These are phyloP conservation scores for Rhodotorula sp. DNA, from an alignment of 1,284 basidiomycete genomes.

Conservation along the genomic window DNA sequence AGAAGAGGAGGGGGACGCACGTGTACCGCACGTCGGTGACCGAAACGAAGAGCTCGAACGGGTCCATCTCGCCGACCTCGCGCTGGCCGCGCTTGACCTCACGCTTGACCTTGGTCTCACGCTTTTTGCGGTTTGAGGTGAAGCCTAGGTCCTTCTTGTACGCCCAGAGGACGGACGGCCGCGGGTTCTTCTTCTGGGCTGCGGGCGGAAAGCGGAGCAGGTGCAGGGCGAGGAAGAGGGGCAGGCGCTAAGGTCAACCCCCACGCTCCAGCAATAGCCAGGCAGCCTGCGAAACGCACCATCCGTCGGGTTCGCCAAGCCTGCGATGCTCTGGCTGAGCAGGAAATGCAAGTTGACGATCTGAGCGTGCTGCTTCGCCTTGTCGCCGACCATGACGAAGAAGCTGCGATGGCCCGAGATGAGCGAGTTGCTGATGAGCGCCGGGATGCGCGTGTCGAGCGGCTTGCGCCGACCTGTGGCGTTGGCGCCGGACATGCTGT, in stretches of 20 bases:
- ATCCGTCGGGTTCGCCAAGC: constrained; percentile 41
- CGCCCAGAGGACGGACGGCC: constrained; percentile 92
- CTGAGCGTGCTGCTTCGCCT: constrained; percentile 80
- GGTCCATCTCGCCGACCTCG: constrained; percentile 92
- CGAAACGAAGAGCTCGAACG: constrained; percentile 96
- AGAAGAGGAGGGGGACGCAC: constrained; percentile 55
- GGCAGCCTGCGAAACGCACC: constrained; percentile 14
- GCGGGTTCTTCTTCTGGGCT: constrained; percentile 58
- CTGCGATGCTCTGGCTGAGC: constrained; percentile 72
- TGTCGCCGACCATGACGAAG: constrained; percentile 96
- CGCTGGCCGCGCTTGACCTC: constrained; percentile 91
- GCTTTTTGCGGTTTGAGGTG: constrained; percentile 93
- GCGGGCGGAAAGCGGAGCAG: background rate
- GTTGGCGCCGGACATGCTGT: constrained; percentile 29
- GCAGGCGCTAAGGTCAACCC: background rate
- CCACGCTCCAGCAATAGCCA: background rate
- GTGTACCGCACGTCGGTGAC: constrained; percentile 99
- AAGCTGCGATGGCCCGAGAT: constrained; percentile 88
- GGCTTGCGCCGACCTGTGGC: constrained; percentile 32
- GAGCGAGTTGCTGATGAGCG: constrained; percentile 14
- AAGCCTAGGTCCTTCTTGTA: constrained; percentile 97
- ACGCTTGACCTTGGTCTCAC: constrained; percentile 90
- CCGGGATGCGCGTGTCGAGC: constrained; percentile 38
- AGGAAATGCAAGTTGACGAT: constrained; percentile 96
- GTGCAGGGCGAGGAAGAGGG: background rate